Percentiles rank a stretch among this genome's conserved stretches.
These are phyloP conservation scores for Arthrobotrys sinensis DNA, from an alignment of 2,329 filamentous ascomycete genomes.

Conservation along the genomic window DNA sequence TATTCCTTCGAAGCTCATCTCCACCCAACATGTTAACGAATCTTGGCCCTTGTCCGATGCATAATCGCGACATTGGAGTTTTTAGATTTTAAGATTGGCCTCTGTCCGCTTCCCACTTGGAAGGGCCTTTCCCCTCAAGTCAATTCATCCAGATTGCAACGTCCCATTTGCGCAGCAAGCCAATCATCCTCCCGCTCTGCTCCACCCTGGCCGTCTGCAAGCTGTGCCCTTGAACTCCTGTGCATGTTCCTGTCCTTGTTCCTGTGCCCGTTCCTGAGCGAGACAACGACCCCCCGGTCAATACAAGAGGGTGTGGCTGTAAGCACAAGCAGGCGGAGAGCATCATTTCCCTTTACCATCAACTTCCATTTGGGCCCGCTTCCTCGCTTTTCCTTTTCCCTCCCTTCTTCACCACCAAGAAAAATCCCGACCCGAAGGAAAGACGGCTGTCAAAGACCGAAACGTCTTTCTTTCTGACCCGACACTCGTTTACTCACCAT, in stretches of 20 bases:
- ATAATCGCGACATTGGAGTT: constrained; percentile 49
- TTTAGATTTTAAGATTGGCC: constrained; percentile 34
- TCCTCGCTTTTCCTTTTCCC: constrained; percentile 43
- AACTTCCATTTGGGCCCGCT: constrained; percentile 48
- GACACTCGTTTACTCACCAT: constrained; percentile 55
- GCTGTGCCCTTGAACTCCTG: constrained; percentile 34
- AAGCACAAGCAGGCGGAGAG: constrained; percentile 38
- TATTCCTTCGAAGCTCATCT: constrained; percentile 52
- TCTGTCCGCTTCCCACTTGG: not conserved
- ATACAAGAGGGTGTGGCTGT: constrained; percentile 55
- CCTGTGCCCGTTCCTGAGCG: constrained; percentile 48
- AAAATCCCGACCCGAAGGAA: constrained; percentile 47
- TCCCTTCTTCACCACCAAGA: constrained; percentile 50
- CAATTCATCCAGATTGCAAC: constrained; percentile 51
- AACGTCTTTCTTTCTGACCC: constrained; percentile 48
- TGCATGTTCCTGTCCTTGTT: constrained; percentile 44
- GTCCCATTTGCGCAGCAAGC: constrained; percentile 43
- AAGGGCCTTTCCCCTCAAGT: constrained; percentile 12
- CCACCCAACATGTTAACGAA: constrained; percentile 31
- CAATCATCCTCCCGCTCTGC: constrained; percentile 54
- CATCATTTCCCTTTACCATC: constrained; percentile 60
- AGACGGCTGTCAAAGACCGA: constrained; percentile 44
- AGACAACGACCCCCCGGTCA: constrained; percentile 45
- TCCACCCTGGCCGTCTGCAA: constrained; percentile 23
- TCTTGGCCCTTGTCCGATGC: constrained; percentile 33